These are phyloP conservation scores for Camelina sativa DNA, from an alignment of 345 rosid genomes.

Conservation along the genomic window DNA sequence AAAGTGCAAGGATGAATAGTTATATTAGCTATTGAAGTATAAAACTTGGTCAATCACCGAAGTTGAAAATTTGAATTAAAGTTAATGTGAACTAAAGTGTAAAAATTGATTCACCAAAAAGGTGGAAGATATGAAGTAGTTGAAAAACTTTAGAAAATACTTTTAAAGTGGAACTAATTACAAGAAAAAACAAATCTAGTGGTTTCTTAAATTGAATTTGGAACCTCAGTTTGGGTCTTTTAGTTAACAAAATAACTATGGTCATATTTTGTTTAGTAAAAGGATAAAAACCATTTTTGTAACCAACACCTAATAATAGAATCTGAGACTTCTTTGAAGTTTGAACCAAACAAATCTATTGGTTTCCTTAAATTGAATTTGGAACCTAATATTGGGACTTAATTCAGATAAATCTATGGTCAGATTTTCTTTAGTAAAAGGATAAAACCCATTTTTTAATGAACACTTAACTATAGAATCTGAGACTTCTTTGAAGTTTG, in stretches of 20 bases:
- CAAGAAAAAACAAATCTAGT: background rate
- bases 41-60: background rate
- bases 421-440: background rate
- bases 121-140: background rate
- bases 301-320: background rate
- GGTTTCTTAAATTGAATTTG: no score
- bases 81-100: background rate
- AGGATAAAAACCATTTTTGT: no score
- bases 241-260: no score
- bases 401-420: background rate
- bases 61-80: conserved; percentile 4
- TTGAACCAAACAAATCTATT: background rate
- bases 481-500: conserved; percentile 1
- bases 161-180: background rate
- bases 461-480: background rate
- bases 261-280: no score
- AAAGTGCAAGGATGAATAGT: background rate
- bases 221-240: no score
- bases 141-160: background rate
- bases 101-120: background rate
- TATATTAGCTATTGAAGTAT: background rate
- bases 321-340: background rate
- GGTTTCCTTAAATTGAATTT: background rate
- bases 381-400: background rate
- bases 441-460: background rate